phyloP scores from a whole-genome alignment of 495 filamentous ascomycete genomes.

The Gamarada debralockiae region DNA sequence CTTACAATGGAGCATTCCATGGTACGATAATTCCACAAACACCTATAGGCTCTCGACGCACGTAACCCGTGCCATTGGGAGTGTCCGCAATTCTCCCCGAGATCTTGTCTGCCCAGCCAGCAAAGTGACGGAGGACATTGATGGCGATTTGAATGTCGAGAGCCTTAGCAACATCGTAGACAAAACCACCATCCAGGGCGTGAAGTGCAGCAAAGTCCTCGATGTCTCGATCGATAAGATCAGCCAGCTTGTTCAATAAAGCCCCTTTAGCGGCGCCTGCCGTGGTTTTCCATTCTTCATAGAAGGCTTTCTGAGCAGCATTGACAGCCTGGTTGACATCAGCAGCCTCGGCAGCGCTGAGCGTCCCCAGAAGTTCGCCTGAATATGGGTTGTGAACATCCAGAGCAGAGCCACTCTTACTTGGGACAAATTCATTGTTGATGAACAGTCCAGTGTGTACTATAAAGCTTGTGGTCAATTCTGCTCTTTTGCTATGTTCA shows the following conservation, averaged over 20 bases:
- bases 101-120: slow-evolving; percentile 86
- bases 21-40: slow-evolving; percentile 38
- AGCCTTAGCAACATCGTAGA: slow-evolving; percentile 65
- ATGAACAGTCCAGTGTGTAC: not conserved
- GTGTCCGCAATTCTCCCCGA: slow-evolving; percentile 82
- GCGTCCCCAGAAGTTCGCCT: not conserved
- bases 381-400: not conserved
- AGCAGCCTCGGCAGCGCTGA: not conserved
- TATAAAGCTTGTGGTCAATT: not conserved
- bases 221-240: slow-evolving; percentile 65
- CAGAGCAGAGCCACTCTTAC: not conserved
- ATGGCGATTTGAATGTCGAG: slow-evolving; percentile 69
- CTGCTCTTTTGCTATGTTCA: not conserved
- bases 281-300: slow-evolving; percentile 72
- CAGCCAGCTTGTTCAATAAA: slow-evolving; percentile 73
- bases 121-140: slow-evolving; percentile 74
- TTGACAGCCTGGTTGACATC: slow-evolving; percentile 81
- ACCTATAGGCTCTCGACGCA: slow-evolving; percentile 32
- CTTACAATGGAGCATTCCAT: slow-evolving; percentile 46
- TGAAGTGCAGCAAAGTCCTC: slow-evolving; percentile 82
- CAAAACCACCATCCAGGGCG: slow-evolving; percentile 91
- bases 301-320: slow-evolving; percentile 77
- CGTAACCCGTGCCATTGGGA: slow-evolving; percentile 9
- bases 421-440: slow-evolving; percentile 1
- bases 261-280: slow-evolving; percentile 64